Conservation (phyloP, 345 rosid species). For the Sonneratia alba region DNA sequence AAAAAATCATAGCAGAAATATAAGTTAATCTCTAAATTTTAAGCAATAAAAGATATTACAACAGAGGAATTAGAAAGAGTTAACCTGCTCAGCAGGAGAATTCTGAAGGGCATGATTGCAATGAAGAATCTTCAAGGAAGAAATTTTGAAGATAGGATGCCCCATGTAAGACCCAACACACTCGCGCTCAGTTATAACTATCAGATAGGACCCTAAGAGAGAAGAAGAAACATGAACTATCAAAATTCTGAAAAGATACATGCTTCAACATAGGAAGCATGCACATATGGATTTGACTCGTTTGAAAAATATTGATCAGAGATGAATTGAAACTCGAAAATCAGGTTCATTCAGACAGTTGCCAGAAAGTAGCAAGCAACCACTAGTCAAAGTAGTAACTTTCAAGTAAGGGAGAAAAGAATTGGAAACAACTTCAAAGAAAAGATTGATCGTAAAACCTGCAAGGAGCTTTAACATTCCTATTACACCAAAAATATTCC, state of each 20-base stretch:
- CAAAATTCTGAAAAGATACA: neutral
- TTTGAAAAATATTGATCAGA: too few species aligned
- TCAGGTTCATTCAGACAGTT: too few species aligned
- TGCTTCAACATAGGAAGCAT: neutral
- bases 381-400: too few species aligned
- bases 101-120: slow-evolving; percentile 74
- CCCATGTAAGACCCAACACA: slow-evolving; percentile 79
- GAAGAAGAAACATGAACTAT: neutral
- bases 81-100: slow-evolving; percentile 73
- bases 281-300: too few species aligned
- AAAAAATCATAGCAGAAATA: neutral
- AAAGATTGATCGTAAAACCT: slow-evolving; percentile 26
- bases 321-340: too few species aligned
- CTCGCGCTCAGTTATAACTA: slow-evolving; percentile 66
- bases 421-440: neutral
- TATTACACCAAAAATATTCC: slow-evolving; percentile 60
- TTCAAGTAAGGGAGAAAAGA: too few species aligned
- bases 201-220: slow-evolving; percentile 65
- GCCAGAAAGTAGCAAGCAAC: too few species aligned
- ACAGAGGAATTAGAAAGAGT: neutral
- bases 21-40: neutral
- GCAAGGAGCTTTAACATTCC: slow-evolving; percentile 94
- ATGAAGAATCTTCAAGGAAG: slow-evolving; percentile 70
- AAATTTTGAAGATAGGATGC: slow-evolving; percentile 68
- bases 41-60: slow-evolving; percentile 1